Evolutionary conservation across 345 rosid species (phyloP), one percentile per base, ranked within the genome.

Genomic region (Brassica carinata): DNA sequence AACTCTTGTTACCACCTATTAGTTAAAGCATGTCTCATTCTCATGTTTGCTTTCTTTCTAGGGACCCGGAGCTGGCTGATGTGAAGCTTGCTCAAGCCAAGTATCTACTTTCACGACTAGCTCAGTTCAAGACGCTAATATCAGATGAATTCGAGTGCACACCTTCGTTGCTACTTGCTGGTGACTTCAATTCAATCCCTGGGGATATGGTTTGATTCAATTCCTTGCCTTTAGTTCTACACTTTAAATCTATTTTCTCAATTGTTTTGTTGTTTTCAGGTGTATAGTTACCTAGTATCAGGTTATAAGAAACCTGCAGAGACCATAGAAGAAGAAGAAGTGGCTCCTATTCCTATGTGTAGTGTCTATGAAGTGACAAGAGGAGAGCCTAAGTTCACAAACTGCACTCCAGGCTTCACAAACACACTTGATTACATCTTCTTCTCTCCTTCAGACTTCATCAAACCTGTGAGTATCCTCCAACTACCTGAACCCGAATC

Each of bases 71-170:
- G 74, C 85, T 88, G 88, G 93, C 90, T 55, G 98, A 96, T 82
- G 97, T 93, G 64, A 93, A 96, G 91, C 97, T 96, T 72, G 97
- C 98, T n/a, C 99, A 96, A 84, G 97, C 97, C 70, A 93, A 87
- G 11, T 88, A 92, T 86, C 95, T 93, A 31, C 77, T 89, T 8
- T 84, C 86, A 17, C 89, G 95, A 30, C 78, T 96, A 75, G 90
- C 88, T 70, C 84, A 82, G 71, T 96, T 96, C 77, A 89, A 84
- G 71, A 74, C 71, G 0, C 71, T 84, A 74, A 89, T 93, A 77
- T 81, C 91, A 18, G 85, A 86, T 17, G 90, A 80, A 80, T 92
- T 84, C 33, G 86, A 89, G 23, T 89, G 95, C 73, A 73, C 66
- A 27, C 97, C 98, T 59, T 85, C 94, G 5, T 76, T 89, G 31